These are phyloP conservation scores for Boletellus ananas DNA, from an alignment of 768 basidiomycete species.

Conservation along the genomic window DNA sequence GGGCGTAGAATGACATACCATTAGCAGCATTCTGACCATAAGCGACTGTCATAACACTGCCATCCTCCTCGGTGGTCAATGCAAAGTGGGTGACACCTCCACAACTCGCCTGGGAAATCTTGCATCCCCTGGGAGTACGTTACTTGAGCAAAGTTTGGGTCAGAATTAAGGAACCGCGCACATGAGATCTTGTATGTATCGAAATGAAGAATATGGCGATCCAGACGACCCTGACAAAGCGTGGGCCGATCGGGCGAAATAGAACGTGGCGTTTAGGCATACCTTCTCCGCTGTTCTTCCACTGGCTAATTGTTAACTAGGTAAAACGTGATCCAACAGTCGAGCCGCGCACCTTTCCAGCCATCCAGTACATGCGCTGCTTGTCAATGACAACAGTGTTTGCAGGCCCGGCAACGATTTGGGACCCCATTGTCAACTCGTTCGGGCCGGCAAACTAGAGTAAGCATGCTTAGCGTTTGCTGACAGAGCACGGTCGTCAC, in stretches of 20 bases:
- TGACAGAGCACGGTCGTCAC: slow-evolving; percentile 2
- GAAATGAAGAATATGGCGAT: slow-evolving; percentile 84
- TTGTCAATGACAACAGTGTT: slow-evolving; percentile 82
- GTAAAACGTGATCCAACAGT: not conserved
- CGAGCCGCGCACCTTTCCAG: slow-evolving; percentile 56
- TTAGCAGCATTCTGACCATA: slow-evolving; percentile 89
- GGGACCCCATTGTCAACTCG: slow-evolving; percentile 53
- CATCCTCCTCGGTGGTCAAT: slow-evolving; percentile 71
- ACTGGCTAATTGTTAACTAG: slow-evolving; percentile 43
- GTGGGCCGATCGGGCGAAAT: slow-evolving; percentile 1
- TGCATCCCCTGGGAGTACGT: slow-evolving; percentile 60
- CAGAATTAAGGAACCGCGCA: slow-evolving; percentile 28
- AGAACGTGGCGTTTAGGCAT: not conserved
- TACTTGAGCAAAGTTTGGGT: not conserved
- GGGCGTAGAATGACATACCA: slow-evolving; percentile 36
- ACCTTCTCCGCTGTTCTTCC: slow-evolving; percentile 96
- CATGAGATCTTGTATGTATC: slow-evolving; percentile 85
- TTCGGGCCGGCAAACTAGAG: slow-evolving; percentile 71
- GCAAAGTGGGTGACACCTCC: slow-evolving; percentile 92
- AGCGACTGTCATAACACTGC: slow-evolving; percentile 74
- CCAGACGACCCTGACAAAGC: slow-evolving; percentile 78
- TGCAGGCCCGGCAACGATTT: slow-evolving; percentile 75
- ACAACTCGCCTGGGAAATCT: slow-evolving; percentile 60
- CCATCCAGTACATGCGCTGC: slow-evolving; percentile 85
- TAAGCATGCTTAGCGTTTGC: not conserved